Evolutionary conservation across 345 rosid genomes (phyloP), one percentile per base, ranked within the genome.

Genomic region (Cardamine occulta): DNA sequence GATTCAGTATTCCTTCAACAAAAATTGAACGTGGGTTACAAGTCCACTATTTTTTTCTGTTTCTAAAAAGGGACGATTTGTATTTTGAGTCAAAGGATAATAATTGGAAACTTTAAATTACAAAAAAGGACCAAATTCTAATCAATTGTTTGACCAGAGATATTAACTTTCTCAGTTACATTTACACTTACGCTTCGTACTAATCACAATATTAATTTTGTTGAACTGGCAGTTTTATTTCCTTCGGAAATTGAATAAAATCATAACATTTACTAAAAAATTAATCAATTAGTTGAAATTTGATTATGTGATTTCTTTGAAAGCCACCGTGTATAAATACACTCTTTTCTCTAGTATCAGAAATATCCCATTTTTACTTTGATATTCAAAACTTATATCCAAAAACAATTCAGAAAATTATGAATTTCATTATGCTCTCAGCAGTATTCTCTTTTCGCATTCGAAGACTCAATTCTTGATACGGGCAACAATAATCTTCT

Each of bases 401-500:
- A 9, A 32, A 63, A 18, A 11, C 4, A 59, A 34, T 18, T 34
- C 21, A 14, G 24, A 70, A 31, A 28, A 19, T 21, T 7, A 73
- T 73, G 45, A 69, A 23, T 42, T 53, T 8, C 23, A 5, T 28
- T 11, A 62, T 53, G 24, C 1, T 54, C 26, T 69, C 34, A n/a
- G n/a, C n/a, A n/a, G n/a, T n/a, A n/a, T n/a, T n/a, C n/a, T n/a
- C n/a, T n/a, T n/a, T n/a, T 61, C 24, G 80, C 66, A 2, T 88
- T 87, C 29, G 93, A 93, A 4, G 96, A 87, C 44, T 91, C 96
- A 15, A 79, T 87, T 2, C 76, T 86, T 4, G 93, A 87, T 66
- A 68, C 96, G 1, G 90, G 96, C 23, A 91, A 91, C 80, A 88
- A 91, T 73, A 86, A 86, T 66, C 3, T 75, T 32, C 60, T 84